Evolutionary conservation across 345 rosid species (phyloP).

Genomic region (Atalantia buxifolia): DNA sequence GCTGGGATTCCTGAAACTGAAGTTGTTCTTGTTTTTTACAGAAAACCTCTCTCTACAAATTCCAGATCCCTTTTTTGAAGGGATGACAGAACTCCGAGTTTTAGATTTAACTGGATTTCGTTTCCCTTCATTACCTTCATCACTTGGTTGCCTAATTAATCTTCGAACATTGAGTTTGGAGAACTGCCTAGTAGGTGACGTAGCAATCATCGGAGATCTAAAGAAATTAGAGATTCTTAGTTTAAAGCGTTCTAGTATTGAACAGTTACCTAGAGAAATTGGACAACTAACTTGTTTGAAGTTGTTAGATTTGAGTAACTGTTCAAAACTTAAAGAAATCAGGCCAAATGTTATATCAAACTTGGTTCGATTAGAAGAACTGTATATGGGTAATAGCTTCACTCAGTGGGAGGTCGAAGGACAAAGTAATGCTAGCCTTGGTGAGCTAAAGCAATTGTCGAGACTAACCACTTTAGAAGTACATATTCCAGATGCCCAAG

Average conservation of each 20-base stretch:
- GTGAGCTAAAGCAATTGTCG: constrained; percentile 23
- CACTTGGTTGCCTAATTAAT: background rate
- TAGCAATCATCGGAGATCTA: constrained; percentile 4
- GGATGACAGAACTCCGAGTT: constrained; percentile 21
- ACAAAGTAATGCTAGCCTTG: constrained; percentile 13
- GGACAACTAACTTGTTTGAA: constrained; percentile 13
- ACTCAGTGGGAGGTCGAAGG: constrained; percentile 20
- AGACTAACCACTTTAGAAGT: background rate
- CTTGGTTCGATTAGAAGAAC: constrained; percentile 20
- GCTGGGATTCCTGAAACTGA: constrained; percentile 13
- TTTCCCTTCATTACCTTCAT: constrained; percentile 13
- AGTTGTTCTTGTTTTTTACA: background rate
- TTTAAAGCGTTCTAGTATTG: background rate
- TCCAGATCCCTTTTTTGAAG: constrained; percentile 9
- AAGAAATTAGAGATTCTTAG: constrained; percentile 5
- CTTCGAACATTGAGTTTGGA: constrained; percentile 21
- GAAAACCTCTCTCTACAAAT: background rate
- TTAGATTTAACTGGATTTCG: background rate
- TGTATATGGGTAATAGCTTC: constrained; percentile 9
- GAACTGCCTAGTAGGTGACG: background rate
- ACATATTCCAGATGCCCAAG: background rate
- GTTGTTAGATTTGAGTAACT: constrained; percentile 16
- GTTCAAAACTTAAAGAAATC: constrained; percentile 14
- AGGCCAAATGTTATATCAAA: constrained; percentile 14
- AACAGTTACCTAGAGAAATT: constrained; percentile 10